phyloP scores from a whole-genome alignment of 148 eudicot species.

The Linanthus parryae region DNA sequence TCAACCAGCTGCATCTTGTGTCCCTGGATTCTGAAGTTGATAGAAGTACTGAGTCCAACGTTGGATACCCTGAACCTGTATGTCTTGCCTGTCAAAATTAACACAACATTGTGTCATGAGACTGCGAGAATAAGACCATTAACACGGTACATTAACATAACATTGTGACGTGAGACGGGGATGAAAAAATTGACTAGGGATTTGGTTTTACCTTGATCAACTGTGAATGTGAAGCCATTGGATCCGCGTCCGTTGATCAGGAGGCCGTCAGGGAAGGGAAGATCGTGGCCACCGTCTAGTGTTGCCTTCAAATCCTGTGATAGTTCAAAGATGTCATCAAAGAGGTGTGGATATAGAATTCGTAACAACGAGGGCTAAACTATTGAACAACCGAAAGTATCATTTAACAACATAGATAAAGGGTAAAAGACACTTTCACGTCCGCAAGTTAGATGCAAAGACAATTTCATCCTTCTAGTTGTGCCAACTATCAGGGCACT shows the following conservation, averaged over 20 bases:
- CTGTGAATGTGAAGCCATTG: constrained; percentile 48
- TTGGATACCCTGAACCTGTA: constrained; percentile 64
- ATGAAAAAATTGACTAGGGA: not conserved
- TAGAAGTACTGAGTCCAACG: constrained; percentile 43
- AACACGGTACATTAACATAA: too few species aligned
- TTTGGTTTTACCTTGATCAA: constrained; percentile 47
- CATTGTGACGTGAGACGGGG: not conserved
- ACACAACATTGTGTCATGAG: not conserved
- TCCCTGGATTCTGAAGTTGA: constrained; percentile 63
- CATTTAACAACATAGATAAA: too few species aligned
- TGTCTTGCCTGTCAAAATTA: constrained; percentile 40
- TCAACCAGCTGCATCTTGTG: constrained; percentile 51
- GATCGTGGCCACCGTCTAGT: constrained; percentile 41
- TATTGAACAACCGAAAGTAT: too few species aligned
- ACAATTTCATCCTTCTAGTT: too few species aligned
- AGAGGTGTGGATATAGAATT: too few species aligned
- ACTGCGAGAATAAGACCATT: too few species aligned
- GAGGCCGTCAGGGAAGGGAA: constrained; percentile 68
- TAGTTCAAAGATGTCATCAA: too few species aligned
- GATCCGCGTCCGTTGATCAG: constrained; percentile 62
- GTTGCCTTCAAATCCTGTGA: constrained; percentile 39
- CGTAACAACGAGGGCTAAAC: too few species aligned
- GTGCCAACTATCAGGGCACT: too few species aligned
- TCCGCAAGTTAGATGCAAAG: too few species aligned
- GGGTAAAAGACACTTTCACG: too few species aligned